These are phyloP conservation scores for Cladosporium sp. DNA, from an alignment of 2,329 filamentous ascomycete genomes.

Conservation along the genomic window DNA sequence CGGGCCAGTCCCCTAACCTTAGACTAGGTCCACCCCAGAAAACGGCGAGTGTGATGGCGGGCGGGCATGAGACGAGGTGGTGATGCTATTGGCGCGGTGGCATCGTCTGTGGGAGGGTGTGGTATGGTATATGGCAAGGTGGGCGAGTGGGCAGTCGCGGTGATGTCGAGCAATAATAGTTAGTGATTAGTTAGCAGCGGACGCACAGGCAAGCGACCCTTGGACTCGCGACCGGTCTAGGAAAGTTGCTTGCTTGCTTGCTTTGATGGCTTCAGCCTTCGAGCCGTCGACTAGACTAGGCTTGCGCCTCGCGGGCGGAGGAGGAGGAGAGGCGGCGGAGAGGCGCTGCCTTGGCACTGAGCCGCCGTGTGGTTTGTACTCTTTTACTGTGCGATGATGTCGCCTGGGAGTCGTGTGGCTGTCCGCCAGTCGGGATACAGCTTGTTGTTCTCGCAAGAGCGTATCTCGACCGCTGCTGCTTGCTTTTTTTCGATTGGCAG, in stretches of 20 bases:
- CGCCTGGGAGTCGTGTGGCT: neutral
- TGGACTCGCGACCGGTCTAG: neutral
- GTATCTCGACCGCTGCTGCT: neutral
- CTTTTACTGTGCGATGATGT: neutral
- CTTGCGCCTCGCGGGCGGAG: conserved; percentile 1
- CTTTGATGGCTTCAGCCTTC: neutral
- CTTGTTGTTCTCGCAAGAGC: neutral
- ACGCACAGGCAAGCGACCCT: neutral
- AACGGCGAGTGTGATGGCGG: neutral
- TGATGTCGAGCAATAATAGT: neutral
- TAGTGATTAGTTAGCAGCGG: neutral
- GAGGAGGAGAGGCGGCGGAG: conserved; percentile 1
- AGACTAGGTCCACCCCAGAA: conserved; percentile 7
- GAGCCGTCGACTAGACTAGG: neutral
- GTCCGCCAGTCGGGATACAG: neutral
- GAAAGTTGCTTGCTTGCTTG: neutral
- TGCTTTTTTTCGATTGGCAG: neutral
- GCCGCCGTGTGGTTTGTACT: neutral
- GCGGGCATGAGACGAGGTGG: conserved; percentile 2
- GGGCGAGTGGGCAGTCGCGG: neutral
- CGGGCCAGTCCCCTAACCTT: conserved; percentile 1
- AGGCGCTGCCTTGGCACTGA: neutral
- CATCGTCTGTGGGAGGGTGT: neutral
- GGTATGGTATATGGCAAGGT: neutral
- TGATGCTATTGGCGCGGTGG: neutral